Percentiles rank a stretch among this genome's conserved stretches.
Conservation (phyloP, 2,329 filamentous ascomycete genomes). For the Sporothrix globosa region DNA sequence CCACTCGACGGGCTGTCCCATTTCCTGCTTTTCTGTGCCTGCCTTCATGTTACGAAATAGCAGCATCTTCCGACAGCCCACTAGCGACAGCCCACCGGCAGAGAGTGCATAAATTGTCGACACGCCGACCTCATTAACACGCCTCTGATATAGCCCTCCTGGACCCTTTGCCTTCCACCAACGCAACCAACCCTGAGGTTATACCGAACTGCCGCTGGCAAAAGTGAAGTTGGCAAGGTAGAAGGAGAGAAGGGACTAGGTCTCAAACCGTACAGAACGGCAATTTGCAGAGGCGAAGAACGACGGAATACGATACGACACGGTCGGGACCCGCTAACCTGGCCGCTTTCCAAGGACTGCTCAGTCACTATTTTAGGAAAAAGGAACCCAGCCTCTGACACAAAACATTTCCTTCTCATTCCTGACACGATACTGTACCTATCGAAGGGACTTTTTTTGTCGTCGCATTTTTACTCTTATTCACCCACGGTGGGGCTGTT, state of each 20-base stretch:
- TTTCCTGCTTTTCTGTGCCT: too few relatives aligned
- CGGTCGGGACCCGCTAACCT: constrained; percentile 17
- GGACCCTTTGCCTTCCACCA: neutral
- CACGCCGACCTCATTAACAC: constrained; percentile 19
- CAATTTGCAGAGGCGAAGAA: constrained; percentile 24
- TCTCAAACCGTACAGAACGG: constrained; percentile 16
- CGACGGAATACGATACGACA: constrained; percentile 10
- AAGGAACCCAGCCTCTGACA: neutral
- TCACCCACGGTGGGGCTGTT: constrained; percentile 25
- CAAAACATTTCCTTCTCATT: neutral
- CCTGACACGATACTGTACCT: neutral
- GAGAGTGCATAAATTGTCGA: constrained; percentile 14
- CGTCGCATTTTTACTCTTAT: constrained; percentile 4
- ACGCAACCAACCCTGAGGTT: constrained; percentile 11
- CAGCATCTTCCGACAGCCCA: neutral
- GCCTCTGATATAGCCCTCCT: constrained; percentile 22
- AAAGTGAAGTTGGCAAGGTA: constrained; percentile 8
- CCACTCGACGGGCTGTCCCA: neutral
- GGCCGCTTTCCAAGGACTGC: neutral
- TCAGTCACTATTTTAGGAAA: constrained; percentile 3
- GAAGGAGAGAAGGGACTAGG: neutral
- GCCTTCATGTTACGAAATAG: neutral
- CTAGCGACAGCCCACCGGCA: constrained; percentile 16
- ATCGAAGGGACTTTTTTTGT: neutral
- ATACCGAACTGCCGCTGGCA: constrained; percentile 21